These are phyloP conservation scores for Eucalyptus coolabah DNA, from an alignment of 345 rosid genomes.

Conservation along the genomic window DNA sequence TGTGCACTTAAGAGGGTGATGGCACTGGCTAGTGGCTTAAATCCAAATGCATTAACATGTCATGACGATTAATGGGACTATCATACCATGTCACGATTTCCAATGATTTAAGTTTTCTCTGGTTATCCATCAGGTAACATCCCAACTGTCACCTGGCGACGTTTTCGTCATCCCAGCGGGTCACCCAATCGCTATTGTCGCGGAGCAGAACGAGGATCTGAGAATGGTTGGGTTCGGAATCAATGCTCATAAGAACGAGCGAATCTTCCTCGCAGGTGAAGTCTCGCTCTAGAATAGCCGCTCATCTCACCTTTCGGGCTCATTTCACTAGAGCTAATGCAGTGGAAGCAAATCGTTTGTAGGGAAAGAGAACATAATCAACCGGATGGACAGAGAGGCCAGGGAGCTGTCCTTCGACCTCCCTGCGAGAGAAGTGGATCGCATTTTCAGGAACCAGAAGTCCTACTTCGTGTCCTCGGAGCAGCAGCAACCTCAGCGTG, in stretches of 20 bases:
- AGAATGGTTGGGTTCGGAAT: slow-evolving; percentile 25
- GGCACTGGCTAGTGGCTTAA: background rate
- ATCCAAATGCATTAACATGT: background rate
- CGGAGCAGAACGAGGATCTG: slow-evolving; percentile 9
- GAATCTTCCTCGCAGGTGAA: slow-evolving; percentile 45
- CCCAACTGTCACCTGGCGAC: slow-evolving; percentile 26
- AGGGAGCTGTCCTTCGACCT: slow-evolving; percentile 9
- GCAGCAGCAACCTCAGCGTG: background rate
- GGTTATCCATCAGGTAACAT: background rate
- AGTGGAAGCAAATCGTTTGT: background rate
- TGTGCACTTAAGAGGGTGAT: background rate
- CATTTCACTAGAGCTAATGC: background rate
- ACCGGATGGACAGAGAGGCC: slow-evolving; percentile 6
- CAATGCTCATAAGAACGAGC: slow-evolving; percentile 11
- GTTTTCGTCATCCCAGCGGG: slow-evolving; percentile 31
- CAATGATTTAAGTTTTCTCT: background rate
- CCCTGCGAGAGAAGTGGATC: slow-evolving; percentile 5
- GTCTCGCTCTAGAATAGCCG: background rate
- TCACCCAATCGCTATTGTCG: slow-evolving; percentile 22
- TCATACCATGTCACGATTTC: background rate
- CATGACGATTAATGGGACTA: background rate
- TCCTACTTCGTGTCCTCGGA: background rate
- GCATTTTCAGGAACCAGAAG: slow-evolving; percentile 9
- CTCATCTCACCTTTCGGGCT: background rate
- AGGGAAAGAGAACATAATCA: slow-evolving; percentile 10